A percentile compares a stretch with the other conserved stretches of the same genome.
phyloP scores from a whole-genome alignment of 2,329 filamentous ascomycete species.

The Leptodontidium sp. region DNA sequence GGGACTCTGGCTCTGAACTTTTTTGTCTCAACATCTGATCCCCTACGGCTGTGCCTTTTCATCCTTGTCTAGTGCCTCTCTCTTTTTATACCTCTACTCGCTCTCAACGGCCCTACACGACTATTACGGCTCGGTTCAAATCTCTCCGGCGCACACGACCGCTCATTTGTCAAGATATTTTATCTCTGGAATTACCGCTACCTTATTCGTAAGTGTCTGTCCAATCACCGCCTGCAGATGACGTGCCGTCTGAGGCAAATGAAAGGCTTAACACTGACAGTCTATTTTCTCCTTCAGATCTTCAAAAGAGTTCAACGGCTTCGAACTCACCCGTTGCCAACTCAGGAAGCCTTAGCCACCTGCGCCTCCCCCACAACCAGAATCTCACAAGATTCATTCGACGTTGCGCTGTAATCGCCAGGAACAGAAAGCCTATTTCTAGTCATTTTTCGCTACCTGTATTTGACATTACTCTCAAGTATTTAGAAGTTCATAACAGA shows the following conservation, averaged over 20 bases:
- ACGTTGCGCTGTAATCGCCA: slow-evolving; percentile 7
- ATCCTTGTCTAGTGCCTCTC: slow-evolving; percentile 21
- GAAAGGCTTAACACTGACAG: slow-evolving; percentile 30
- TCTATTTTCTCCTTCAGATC: slow-evolving; percentile 8
- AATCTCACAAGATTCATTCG: not conserved
- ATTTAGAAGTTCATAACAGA: not conserved
- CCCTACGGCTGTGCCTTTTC: slow-evolving; percentile 6
- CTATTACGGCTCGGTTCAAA: slow-evolving; percentile 16
- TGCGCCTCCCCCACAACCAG: slow-evolving; percentile 11
- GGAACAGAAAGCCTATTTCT: slow-evolving; percentile 8
- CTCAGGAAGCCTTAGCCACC: slow-evolving; percentile 1
- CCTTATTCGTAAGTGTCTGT: slow-evolving; percentile 18
- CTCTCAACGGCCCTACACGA: not conserved
- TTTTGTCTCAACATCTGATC: slow-evolving; percentile 1
- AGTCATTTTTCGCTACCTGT: slow-evolving; percentile 1
- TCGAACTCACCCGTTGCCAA: slow-evolving; percentile 14
- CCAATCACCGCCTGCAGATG: slow-evolving; percentile 31
- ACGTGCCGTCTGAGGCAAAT: slow-evolving; percentile 26
- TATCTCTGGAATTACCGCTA: not conserved
- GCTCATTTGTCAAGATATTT: not conserved
- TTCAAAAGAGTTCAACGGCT: slow-evolving; percentile 21
- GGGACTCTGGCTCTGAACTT: slow-evolving; percentile 12
- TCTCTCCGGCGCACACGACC: slow-evolving; percentile 15
- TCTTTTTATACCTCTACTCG: slow-evolving; percentile 14
- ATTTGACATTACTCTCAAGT: not conserved